phyloP scores from a whole-genome alignment of 495 filamentous ascomycete species.

The Xylaria nigripes region DNA sequence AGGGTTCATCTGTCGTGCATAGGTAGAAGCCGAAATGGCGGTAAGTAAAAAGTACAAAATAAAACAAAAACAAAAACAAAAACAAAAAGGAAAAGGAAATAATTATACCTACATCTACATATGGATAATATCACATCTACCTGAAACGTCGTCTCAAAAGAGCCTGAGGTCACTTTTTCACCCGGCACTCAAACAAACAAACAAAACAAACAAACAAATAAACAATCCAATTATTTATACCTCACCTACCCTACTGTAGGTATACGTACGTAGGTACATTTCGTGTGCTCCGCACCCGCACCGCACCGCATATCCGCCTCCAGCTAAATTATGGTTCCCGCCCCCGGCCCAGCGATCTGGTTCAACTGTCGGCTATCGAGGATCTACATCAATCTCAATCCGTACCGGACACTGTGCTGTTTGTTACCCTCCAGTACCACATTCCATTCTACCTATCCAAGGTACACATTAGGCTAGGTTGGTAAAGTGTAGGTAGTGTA shows the following conservation, averaged over 20 bases:
- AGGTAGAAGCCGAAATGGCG: constrained; percentile 8
- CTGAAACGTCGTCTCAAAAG: no score
- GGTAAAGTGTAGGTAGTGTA: no score
- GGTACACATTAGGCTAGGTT: not conserved
- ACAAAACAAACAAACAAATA: no score
- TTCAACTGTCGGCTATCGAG: constrained; percentile 27
- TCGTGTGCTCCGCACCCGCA: not conserved
- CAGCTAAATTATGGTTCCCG: constrained; percentile 4
- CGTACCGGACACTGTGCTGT: constrained; percentile 8
- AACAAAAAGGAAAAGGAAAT: not conserved
- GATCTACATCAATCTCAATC: not conserved
- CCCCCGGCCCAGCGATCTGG: constrained; percentile 27
- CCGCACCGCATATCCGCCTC: not conserved
- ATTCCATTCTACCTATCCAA: not conserved
- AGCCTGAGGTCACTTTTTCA: no score
- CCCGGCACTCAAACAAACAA: no score
- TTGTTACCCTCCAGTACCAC: not conserved
- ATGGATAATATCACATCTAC: no score
- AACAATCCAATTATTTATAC: no score
- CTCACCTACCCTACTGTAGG: no score
- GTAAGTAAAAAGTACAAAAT: constrained; percentile 9
- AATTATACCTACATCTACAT: not conserved
- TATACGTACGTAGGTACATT: no score
- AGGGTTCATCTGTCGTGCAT: constrained; percentile 5
- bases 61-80: no score